Conservation (phyloP, 2,329 filamentous ascomycete genomes). For the Huntiella savannae region DNA sequence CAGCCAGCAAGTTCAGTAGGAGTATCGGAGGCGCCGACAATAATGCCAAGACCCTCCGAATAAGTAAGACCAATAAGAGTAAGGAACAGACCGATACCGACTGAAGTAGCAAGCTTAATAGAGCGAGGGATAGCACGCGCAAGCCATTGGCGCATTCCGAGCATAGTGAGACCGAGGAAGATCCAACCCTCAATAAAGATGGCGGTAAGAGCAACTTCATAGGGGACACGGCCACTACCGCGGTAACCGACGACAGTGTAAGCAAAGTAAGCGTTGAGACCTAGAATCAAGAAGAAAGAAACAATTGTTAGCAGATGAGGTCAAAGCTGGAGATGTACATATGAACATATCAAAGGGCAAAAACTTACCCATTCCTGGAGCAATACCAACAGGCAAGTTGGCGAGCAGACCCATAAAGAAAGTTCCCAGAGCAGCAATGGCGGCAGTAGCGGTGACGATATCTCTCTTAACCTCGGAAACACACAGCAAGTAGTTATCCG, state of each 20-base stretch:
- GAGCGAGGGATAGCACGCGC: constrained; percentile 64
- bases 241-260: constrained; percentile 59
- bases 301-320: constrained; percentile 6
- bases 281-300: constrained; percentile 11
- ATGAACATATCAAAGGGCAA: not conserved
- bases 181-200: constrained; percentile 80
- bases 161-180: constrained; percentile 59
- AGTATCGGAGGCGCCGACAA: constrained; percentile 48
- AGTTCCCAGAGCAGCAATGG: constrained; percentile 59
- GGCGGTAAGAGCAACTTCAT: constrained; percentile 58
- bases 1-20: constrained; percentile 64
- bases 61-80: constrained; percentile 62
- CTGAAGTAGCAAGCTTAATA: constrained; percentile 73
- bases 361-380: constrained; percentile 25
- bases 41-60: constrained; percentile 60
- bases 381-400: constrained; percentile 37
- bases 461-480: constrained; percentile 50
- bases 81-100: constrained; percentile 70
- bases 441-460: constrained; percentile 67
- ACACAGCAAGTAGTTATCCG: constrained; percentile 40
- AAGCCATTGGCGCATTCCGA: constrained; percentile 75
- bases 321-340: not conserved
- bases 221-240: constrained; percentile 55
- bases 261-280: constrained; percentile 72
- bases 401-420: constrained; percentile 71